Conservation (phyloP, 2,329 filamentous ascomycete species). For the Cercospora sp. region DNA sequence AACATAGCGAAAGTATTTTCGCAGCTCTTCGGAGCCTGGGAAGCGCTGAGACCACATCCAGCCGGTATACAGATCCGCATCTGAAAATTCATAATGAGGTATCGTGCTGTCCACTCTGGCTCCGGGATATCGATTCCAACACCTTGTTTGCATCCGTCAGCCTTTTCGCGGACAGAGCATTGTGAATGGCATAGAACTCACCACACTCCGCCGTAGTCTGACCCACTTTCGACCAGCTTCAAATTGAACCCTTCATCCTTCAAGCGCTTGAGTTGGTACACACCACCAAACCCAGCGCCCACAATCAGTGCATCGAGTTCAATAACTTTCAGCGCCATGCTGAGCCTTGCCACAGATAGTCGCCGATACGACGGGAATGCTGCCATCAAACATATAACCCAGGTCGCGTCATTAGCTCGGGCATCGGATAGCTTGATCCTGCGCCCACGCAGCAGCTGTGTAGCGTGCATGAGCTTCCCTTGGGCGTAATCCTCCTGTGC, state of each 20-base stretch:
- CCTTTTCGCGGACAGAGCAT: background rate
- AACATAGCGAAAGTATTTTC: conserved; percentile 62
- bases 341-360: background rate
- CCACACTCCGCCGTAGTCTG: conserved; percentile 10
- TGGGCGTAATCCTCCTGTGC: background rate
- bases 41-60: conserved; percentile 52
- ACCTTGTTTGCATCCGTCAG: background rate
- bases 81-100: conserved; percentile 49
- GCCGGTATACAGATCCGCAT: conserved; percentile 49
- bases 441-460: no score
- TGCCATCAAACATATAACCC: background rate
- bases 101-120: conserved; percentile 26
- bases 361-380: background rate
- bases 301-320: conserved; percentile 14
- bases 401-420: background rate
- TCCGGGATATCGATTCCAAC: conserved; percentile 24
- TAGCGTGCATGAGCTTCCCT: background rate
- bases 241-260: conserved; percentile 11
- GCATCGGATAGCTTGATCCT: background rate
- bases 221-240: conserved; percentile 9
- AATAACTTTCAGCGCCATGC: background rate
- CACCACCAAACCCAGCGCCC: conserved; percentile 12
- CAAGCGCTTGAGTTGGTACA: conserved; percentile 9
- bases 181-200: background rate
- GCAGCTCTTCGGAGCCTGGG: conserved; percentile 44